Evolutionary conservation across 2,329 filamentous ascomycete genomes (phyloP).

Genomic region (Sodiomyces alkalinus): DNA sequence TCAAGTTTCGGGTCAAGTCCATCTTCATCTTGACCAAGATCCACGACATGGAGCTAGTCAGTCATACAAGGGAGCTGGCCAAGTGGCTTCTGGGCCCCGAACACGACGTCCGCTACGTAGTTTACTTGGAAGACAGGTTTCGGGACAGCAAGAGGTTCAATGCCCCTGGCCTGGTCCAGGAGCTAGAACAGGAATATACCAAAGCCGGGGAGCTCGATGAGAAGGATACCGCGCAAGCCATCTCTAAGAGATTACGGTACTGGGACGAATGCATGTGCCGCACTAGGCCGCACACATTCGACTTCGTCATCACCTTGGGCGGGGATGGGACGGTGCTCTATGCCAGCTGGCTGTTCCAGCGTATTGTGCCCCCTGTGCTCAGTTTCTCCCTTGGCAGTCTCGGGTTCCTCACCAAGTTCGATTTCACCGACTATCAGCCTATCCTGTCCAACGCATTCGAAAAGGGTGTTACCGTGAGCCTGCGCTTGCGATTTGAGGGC

Average conservation of each 20-base stretch:
- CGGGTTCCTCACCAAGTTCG: conserved; percentile 93
- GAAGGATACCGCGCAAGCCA: conserved; percentile 17
- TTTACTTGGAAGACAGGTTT: conserved; percentile 72
- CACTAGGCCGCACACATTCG: conserved; percentile 70
- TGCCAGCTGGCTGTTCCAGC: conserved; percentile 92
- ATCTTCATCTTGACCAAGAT: conserved; percentile 86
- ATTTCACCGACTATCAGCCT: conserved; percentile 59
- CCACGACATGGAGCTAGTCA: conserved; percentile 69
- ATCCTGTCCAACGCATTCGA: conserved; percentile 59
- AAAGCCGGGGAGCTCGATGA: conserved; percentile 18
- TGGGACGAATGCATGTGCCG: conserved; percentile 74
- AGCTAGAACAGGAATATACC: conserved; percentile 32
- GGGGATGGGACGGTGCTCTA: conserved; percentile 97
- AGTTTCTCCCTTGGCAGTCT: conserved; percentile 85
- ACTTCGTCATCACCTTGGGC: conserved; percentile 83
- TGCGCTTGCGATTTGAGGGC: conserved; percentile 81
- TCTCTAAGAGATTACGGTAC: conserved; percentile 49
- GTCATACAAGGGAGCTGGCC: conserved; percentile 60
- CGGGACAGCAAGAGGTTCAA: conserved; percentile 60
- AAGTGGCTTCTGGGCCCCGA: conserved; percentile 68
- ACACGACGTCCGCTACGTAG: conserved; percentile 51
- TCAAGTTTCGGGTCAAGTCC: conserved; percentile 67
- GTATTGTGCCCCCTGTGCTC: conserved; percentile 82
- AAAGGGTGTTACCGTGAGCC: conserved; percentile 75
- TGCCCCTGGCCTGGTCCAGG: conserved; percentile 48